A percentile compares a stretch with the other conserved stretches of the same genome.
phyloP scores from a whole-genome alignment of 2,329 filamentous ascomycete genomes.

The Knufia fluminis region DNA sequence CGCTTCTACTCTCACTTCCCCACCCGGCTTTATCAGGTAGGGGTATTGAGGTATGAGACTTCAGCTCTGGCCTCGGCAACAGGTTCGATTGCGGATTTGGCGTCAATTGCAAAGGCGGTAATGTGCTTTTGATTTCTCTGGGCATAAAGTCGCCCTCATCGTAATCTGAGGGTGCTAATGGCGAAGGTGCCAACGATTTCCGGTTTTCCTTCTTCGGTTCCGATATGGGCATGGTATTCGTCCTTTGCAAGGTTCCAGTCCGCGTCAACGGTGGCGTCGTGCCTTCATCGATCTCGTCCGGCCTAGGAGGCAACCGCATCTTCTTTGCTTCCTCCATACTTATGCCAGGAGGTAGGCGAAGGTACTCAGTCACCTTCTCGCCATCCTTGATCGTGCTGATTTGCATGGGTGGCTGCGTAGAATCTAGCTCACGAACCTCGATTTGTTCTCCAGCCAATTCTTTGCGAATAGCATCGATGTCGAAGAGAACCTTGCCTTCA shows the following conservation, averaged over 20 bases:
- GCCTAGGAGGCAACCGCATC: conserved; percentile 22
- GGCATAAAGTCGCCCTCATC: conserved; percentile 10
- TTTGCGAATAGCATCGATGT: conserved; percentile 85
- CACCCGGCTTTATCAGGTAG: conserved; percentile 26
- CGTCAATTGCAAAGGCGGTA: conserved; percentile 17
- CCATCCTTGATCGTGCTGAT: conserved; percentile 35
- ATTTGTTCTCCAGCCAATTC: conserved; percentile 66
- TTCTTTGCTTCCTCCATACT: conserved; percentile 18
- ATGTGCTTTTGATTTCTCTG: conserved; percentile 19
- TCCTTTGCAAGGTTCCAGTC: conserved; percentile 7
- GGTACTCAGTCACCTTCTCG: conserved; percentile 21
- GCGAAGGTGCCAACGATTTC: conserved; percentile 7
- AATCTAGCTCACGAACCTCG: conserved; percentile 71
- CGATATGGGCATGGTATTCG: neutral
- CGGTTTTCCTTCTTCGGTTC: conserved; percentile 2
- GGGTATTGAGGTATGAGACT: conserved; percentile 18
- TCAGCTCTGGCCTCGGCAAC: conserved; percentile 17
- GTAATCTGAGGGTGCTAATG: neutral
- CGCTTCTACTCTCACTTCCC: conserved; percentile 25
- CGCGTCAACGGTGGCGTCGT: neutral
- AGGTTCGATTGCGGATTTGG: conserved; percentile 10
- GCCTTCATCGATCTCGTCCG: conserved; percentile 20
- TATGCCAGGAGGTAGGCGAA: conserved; percentile 19
- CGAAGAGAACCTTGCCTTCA: conserved; percentile 63
- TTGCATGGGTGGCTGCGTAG: conserved; percentile 83